Percentiles rank a stretch among this genome's conserved stretches.
Evolutionary conservation across 768 basidiomycete genomes (phyloP).

Genomic region (Lactarius evosmus): DNA sequence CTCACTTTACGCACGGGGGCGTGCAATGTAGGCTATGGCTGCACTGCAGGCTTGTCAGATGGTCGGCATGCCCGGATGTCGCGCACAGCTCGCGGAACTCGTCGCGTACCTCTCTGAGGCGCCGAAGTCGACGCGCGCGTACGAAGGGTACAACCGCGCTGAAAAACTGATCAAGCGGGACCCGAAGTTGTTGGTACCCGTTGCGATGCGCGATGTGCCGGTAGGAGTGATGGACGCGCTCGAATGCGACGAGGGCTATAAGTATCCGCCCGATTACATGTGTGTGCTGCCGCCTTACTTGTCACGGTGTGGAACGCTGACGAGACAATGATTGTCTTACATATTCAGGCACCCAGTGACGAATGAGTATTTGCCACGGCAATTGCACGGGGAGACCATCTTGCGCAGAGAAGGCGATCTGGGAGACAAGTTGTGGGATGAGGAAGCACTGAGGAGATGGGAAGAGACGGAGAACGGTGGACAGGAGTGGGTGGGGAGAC

Average conservation of each 20-base stretch:
- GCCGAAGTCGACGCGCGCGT: conserved; percentile 75
- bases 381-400: conserved; percentile 40
- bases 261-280: conserved; percentile 48
- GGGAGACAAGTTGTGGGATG: conserved; percentile 47
- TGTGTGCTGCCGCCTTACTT: conserved; percentile 28
- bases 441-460: conserved; percentile 44
- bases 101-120: conserved; percentile 79
- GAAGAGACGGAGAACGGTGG: conserved; percentile 45
- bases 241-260: conserved; percentile 48
- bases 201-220: conserved; percentile 75
- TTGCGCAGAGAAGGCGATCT: conserved; percentile 39
- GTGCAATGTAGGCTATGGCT: conserved; percentile 52
- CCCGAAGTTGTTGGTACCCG: conserved; percentile 57
- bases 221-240: conserved; percentile 55
- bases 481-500: conserved; percentile 37
- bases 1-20: no score
- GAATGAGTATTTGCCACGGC: conserved; percentile 49
- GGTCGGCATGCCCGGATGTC: conserved; percentile 80
- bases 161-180: conserved; percentile 57
- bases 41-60: conserved; percentile 61
- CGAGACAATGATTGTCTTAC: background rate
- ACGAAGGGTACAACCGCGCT: conserved; percentile 71
- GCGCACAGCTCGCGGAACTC: conserved; percentile 73
- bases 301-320: background rate
- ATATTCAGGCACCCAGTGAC: conserved; percentile 47